A percentile compares a stretch with the other conserved stretches of the same genome.
phyloP scores from a whole-genome alignment of 1,284 basidiomycete genomes.

The Leccinum solheimii region DNA sequence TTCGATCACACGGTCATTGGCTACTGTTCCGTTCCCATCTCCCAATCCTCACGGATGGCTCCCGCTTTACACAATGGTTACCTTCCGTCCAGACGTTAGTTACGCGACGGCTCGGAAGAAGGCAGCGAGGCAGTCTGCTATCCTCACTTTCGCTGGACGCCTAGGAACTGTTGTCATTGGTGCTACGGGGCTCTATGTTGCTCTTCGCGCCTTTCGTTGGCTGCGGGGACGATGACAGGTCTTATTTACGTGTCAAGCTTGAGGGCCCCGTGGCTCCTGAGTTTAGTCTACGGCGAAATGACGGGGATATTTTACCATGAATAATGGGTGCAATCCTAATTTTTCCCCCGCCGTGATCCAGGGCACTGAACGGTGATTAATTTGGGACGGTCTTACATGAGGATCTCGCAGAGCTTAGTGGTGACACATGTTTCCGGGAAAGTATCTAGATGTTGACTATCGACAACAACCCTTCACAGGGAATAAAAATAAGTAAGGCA shows the following conservation, averaged over 20 bases:
- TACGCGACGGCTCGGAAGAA: slow-evolving; percentile 75
- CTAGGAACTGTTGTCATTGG: slow-evolving; percentile 48
- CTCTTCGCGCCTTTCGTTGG: slow-evolving; percentile 41
- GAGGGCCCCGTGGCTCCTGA: slow-evolving; percentile 33
- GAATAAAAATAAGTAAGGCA: slow-evolving; percentile 34
- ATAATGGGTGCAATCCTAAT: slow-evolving; percentile 26
- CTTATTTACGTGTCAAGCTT: slow-evolving; percentile 15
- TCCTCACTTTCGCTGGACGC: slow-evolving; percentile 48
- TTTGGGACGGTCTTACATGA: slow-evolving; percentile 33
- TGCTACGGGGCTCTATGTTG: slow-evolving; percentile 43
- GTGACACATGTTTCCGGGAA: slow-evolving; percentile 29
- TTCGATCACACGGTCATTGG: slow-evolving; percentile 42
- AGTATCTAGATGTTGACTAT: slow-evolving; percentile 19
- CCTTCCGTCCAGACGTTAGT: slow-evolving; percentile 91
- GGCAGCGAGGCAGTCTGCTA: slow-evolving; percentile 57
- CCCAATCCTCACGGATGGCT: slow-evolving; percentile 75
- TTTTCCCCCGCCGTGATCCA: slow-evolving; percentile 21
- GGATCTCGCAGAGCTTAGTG: slow-evolving; percentile 28
- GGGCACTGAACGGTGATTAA: slow-evolving; percentile 36
- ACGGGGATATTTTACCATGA: slow-evolving; percentile 17
- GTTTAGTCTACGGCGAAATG: slow-evolving; percentile 15
- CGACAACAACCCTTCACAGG: slow-evolving; percentile 31
- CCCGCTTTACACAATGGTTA: slow-evolving; percentile 95
- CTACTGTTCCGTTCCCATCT: slow-evolving; percentile 55
- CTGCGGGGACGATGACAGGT: slow-evolving; percentile 31